These are phyloP conservation scores for Brettanomyces naardenensis DNA, from an alignment of 805 yeast species.

Conservation along the genomic window DNA sequence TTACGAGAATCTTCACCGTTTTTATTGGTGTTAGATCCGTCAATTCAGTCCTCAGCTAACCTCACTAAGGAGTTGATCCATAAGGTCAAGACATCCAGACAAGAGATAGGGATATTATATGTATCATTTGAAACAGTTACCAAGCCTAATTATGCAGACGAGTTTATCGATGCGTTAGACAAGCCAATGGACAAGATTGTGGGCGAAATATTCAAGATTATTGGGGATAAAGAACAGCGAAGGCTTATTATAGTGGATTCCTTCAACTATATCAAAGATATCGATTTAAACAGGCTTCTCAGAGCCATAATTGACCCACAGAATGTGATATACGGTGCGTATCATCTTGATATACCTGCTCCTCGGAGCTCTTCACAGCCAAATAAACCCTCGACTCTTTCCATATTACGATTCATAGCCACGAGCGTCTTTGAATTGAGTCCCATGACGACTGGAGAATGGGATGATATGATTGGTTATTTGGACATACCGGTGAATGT, in stretches of 20 bases:
- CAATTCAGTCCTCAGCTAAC: slow-evolving; percentile 56
- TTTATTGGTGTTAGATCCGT: slow-evolving; percentile 58
- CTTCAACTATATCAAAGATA: slow-evolving; percentile 44
- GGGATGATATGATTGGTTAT: slow-evolving; percentile 30
- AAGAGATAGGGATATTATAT: slow-evolving; percentile 32
- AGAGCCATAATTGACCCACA: slow-evolving; percentile 31
- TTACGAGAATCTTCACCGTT: slow-evolving; percentile 73
- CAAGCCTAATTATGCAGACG: slow-evolving; percentile 40
- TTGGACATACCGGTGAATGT: slow-evolving; percentile 44
- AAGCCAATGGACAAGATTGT: slow-evolving; percentile 8
- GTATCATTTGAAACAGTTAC: slow-evolving; percentile 63
- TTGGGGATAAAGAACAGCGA: slow-evolving; percentile 6
- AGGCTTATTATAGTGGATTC: slow-evolving; percentile 58
- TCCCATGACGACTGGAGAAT: slow-evolving; percentile 41
- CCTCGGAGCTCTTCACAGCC: slow-evolving; percentile 3
- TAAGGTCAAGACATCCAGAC: slow-evolving; percentile 24
- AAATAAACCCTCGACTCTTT: slow-evolving; percentile 15
- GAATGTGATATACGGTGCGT: slow-evolving; percentile 37
- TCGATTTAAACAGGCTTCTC: slow-evolving; percentile 33
- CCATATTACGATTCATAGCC: slow-evolving; percentile 55
- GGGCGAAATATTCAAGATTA: slow-evolving; percentile 5
- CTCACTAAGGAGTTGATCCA: slow-evolving; percentile 52
- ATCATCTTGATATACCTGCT: slow-evolving; percentile 34
- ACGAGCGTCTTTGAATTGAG: slow-evolving; percentile 59
- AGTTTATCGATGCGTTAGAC: slow-evolving; percentile 38